Percentiles rank a stretch among this genome's conserved stretches.
Conservation (phyloP, 1,139 yeast genomes). For the Pichia sp. region DNA sequence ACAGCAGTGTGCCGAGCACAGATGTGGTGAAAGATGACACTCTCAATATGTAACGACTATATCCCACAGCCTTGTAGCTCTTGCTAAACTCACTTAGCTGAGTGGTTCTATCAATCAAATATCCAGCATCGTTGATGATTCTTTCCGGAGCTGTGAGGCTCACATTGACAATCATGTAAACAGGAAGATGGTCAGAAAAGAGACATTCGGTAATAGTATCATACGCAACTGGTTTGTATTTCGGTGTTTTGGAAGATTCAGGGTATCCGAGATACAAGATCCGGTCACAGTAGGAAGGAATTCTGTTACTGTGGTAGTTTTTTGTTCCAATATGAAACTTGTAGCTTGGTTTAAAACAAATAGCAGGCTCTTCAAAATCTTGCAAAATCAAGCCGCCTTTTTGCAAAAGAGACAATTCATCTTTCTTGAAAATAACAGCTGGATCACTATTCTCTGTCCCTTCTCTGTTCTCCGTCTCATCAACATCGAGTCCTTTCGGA, state of each 20-base stretch:
- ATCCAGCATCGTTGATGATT: conserved; percentile 41
- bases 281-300: conserved; percentile 90
- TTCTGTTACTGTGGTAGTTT: conserved; percentile 53
- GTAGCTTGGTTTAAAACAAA: conserved; percentile 71
- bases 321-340: conserved; percentile 53
- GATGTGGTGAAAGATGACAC: conserved; percentile 5
- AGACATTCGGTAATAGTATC: conserved; percentile 42
- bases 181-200: conserved; percentile 44
- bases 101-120: conserved; percentile 34
- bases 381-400: conserved; percentile 44
- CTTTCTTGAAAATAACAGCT: conserved; percentile 33
- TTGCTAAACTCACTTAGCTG: conserved; percentile 28
- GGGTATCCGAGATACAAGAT: conserved; percentile 53
- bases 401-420: conserved; percentile 54
- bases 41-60: not conserved
- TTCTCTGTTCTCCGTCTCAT: not conserved
- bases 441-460: not conserved
- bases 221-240: conserved; percentile 33
- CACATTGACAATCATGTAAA: conserved; percentile 41
- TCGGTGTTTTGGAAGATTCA: conserved; percentile 4
- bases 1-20: conserved; percentile 40
- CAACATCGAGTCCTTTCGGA: not conserved
- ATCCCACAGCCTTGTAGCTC: not conserved
- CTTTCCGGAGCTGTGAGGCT: conserved; percentile 42
- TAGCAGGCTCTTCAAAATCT: conserved; percentile 61